Conservation (phyloP, 257 asterid genomes). For the Nicotiana otophora region DNA sequence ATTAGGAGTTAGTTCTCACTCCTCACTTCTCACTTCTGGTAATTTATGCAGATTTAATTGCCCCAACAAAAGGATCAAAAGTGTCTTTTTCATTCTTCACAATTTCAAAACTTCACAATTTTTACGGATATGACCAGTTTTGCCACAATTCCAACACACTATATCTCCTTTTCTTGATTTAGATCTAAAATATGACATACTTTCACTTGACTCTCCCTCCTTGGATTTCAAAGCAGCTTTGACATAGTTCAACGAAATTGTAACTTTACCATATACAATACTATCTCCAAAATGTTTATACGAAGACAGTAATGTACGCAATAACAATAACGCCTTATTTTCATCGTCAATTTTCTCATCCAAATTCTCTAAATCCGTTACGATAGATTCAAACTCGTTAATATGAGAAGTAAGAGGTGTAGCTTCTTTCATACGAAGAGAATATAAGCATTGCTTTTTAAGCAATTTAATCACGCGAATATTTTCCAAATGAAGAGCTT, state of each 20-base stretch:
- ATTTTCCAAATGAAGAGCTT: background rate
- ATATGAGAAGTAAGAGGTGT: background rate
- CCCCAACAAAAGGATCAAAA: too few species aligned
- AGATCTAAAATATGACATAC: background rate
- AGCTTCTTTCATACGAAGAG: background rate
- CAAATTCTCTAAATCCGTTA: background rate
- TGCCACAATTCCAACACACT: slow-evolving; percentile 1
- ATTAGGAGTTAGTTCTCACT: too few species aligned
- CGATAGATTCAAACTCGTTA: background rate
- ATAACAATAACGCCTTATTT: background rate
- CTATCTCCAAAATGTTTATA: background rate
- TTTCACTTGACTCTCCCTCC: background rate
- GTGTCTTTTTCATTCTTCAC: background rate
- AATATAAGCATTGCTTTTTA: background rate
- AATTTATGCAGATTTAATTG: too few species aligned
- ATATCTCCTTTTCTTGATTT: background rate
- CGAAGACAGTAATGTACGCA: background rate
- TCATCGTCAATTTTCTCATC: background rate
- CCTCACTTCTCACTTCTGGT: too few species aligned
- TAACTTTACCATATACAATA: background rate
- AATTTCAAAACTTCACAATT: background rate
- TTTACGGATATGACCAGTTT: background rate
- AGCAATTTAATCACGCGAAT: background rate
- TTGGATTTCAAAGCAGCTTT: background rate
- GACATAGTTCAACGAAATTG: background rate